Percentiles rank a stretch among this genome's conserved stretches.
phyloP scores from a whole-genome alignment of 129 eudicot species.

The Oenanthe sinensis region DNA sequence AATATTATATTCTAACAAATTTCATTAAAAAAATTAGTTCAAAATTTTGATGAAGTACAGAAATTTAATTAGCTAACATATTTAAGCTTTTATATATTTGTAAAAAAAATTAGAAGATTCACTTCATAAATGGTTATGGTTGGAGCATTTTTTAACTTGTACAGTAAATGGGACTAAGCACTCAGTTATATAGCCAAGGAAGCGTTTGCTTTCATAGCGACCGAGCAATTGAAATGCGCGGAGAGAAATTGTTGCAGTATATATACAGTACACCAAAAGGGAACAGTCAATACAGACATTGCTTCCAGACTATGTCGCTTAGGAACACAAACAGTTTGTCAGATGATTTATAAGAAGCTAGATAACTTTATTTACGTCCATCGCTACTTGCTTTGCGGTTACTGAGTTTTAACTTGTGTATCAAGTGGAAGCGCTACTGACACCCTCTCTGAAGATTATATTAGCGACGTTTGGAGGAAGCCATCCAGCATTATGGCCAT shows the following conservation, averaged over 20 bases:
- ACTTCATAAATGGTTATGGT: no score
- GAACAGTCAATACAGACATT: neutral
- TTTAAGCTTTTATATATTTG: no score
- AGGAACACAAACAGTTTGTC: neutral
- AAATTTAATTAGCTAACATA: no score
- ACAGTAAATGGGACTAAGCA: no score
- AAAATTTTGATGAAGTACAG: no score
- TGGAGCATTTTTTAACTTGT: no score
- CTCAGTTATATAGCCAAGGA: neutral
- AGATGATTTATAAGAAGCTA: neutral
- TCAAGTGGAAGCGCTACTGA: constrained; percentile 17
- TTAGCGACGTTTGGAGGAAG: constrained; percentile 60
- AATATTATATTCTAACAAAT: no score
- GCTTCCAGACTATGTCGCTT: neutral
- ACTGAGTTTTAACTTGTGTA: constrained; percentile 13
- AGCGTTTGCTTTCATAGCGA: neutral
- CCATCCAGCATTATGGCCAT: constrained; percentile 45
- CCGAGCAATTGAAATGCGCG: neutral
- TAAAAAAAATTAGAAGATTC: no score
- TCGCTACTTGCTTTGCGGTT: neutral
- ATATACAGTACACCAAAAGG: neutral
- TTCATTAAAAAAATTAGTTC: no score
- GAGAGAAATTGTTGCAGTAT: no score
- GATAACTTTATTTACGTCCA: neutral
- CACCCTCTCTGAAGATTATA: constrained; percentile 45